Base-by-base conservation (phyloP, 202 grass and related monocot genomes). In the Elaeis oleifera region DNA sequence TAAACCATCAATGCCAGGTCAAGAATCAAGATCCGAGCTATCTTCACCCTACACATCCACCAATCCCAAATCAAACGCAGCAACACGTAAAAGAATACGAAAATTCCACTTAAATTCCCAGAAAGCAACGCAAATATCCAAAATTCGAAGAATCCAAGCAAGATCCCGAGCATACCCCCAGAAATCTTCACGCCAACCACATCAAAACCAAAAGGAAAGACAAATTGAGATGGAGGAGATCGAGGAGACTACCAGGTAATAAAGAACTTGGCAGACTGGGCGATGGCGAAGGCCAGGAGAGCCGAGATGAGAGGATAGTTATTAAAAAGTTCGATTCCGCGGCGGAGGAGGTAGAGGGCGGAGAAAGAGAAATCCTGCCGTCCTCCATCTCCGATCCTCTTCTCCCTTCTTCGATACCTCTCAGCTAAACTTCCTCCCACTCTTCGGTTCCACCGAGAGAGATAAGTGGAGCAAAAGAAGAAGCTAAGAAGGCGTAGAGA, bases 251-350 rank as follows among this genome's bases (percentile, higher is more conserved):
- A 99, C 94, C 94, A 84, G 65, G 80, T 72, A 15, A 82, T 86
- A 82, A 99, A 80, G 80, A 99, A 79, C 82, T 92, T 94, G 50
- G 52, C 72, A 58, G 88, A 79, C 76, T 92, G 94, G 32, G 94
- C 88, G 58, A 84, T 11, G 16, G 71, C 60, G 60, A 83, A 95
- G 5, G 82, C 85, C 49, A 95, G 51, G 50, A 99, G 65, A 31
- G 79, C 94, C 27, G 94, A 64, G 73, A 89, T 67, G 50, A 99
- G 82, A 54, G 94, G 88, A 62, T 81, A 89, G 58, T 91, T 76
- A 13, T 2, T 9, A 44, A 44, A 44, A 44, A 2, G 36, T 44
- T 44, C 5, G 28, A 31, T 5, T 31, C 5, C 5, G 28, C 28
- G 2, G 11, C 36, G 36, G 36, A 44, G 9, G 36, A 44, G 6